These are phyloP conservation scores for Aspergillus funiculosus DNA, from an alignment of 495 filamentous ascomycete species.

Conservation along the genomic window DNA sequence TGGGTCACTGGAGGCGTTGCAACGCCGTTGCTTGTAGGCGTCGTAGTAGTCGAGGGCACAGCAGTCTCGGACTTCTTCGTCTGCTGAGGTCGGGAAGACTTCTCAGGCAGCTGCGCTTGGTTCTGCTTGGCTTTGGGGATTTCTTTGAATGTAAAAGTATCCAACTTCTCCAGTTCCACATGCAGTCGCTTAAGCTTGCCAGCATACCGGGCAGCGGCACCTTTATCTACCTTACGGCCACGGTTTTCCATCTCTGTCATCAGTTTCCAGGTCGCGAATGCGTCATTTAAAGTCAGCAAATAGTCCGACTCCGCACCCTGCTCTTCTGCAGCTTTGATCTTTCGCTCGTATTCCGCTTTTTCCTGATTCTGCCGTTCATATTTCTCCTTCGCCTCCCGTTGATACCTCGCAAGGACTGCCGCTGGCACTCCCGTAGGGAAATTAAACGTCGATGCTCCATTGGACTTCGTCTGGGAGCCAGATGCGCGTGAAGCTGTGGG, in stretches of 20 bases:
- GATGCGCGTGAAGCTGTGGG: neutral
- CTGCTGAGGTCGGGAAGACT: neutral
- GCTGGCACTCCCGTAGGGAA: slow-evolving; percentile 6
- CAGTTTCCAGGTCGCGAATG: slow-evolving; percentile 1
- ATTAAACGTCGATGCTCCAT: neutral
- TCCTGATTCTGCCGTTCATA: slow-evolving; percentile 4
- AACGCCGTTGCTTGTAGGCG: neutral
- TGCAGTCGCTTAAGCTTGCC: neutral
- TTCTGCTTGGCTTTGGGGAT: neutral
- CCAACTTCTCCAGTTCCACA: slow-evolving; percentile 13
- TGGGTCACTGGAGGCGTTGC: neutral
- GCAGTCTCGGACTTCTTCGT: neutral
- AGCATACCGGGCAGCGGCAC: neutral
- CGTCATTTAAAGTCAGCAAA: neutral
- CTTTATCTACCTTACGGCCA: neutral
- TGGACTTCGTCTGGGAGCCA: slow-evolving; percentile 1
- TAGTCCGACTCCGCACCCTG: slow-evolving; percentile 7
- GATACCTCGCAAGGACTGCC: neutral
- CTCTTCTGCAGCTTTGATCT: slow-evolving; percentile 10
- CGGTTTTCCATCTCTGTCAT: neutral
- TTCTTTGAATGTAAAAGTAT: slow-evolving; percentile 3
- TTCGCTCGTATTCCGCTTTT: slow-evolving; percentile 4
- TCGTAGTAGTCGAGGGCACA: neutral
- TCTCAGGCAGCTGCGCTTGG: neutral
- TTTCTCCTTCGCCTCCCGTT: slow-evolving; percentile 12